Base-by-base conservation (phyloP, 2,329 filamentous ascomycete genomes). In the Talaromyces sp. region DNA sequence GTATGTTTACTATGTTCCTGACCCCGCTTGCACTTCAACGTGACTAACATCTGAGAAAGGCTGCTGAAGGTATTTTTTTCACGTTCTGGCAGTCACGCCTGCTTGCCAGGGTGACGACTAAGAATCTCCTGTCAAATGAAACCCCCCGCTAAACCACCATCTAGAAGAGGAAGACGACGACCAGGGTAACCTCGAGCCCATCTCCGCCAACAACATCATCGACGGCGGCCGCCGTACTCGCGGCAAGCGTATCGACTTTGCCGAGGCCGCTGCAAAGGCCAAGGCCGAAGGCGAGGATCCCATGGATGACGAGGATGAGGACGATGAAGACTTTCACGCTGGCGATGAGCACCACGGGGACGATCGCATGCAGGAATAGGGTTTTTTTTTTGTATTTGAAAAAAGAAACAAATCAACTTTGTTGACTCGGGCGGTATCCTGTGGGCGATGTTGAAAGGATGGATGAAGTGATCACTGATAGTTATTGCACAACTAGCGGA, bases 191-290 rank as follows among this genome's bases (percentile, higher is more conserved):
- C 85, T 96, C 83, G 91, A 96, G 74, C 93, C 93, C 79, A 97
- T 99, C 75, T 91, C 96, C 74, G 81, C 85, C 61, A 85, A 85
- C 75, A 98, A 98, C 84, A 96, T 98, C 75, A 87, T 98, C 73
- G 75, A 80, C 62, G 84, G 83, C 66, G 88, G 88, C 65, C 86
- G 88, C 70, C 93, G 95, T 77, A 98, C 93, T 65, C 93, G 93
- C 72, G 93, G 93, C 73, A 91, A 91, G 77, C 84, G 88, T 72
- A 97, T 98, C 75, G 91, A 98, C 83, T 98, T 91, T 79, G 89
- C 90, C 71, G 92, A 96, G 81, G 93, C 93, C 22, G 92, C 91
- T 28, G 84, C 90, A 77, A 87, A 96, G 77, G 85, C 90, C 32
- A 91, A 92, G 52, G 90, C 95, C 0, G 90, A 90, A 53, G 88